Conservation (phyloP, 306 rosid genomes). For the Ammopiptanthus mongolicus region DNA sequence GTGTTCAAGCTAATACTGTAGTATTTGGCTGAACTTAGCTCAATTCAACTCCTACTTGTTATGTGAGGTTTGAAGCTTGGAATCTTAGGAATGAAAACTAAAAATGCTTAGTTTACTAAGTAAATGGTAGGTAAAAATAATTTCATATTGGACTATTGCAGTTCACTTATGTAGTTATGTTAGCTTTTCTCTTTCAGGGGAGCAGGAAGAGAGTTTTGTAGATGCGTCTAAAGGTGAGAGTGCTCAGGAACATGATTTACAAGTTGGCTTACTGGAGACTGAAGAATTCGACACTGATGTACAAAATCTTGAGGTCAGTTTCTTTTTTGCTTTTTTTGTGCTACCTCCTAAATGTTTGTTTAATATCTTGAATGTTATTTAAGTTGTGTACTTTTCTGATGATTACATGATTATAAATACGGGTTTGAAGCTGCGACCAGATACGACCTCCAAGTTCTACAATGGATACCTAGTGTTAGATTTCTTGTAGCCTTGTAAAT, state of each 20-base stretch:
- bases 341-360: not conserved
- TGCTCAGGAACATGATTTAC: slow-evolving; percentile 41
- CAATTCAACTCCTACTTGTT: not conserved
- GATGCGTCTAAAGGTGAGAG: slow-evolving; percentile 47
- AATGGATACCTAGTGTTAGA: not conserved
- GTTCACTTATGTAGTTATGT: slow-evolving; percentile 20
- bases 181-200: slow-evolving; percentile 44
- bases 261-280: slow-evolving; percentile 35
- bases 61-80: slow-evolving; percentile 4
- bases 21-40: not conserved
- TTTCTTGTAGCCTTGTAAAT: not conserved
- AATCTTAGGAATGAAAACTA: slow-evolving; percentile 1
- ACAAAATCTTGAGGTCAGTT: slow-evolving; percentile 46
- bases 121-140: not conserved
- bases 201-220: slow-evolving; percentile 41
- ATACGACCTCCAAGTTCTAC: not conserved
- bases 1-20: not conserved
- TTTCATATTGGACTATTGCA: not conserved
- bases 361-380: slow-evolving; percentile 2
- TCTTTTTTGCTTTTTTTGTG: not conserved
- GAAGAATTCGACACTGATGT: slow-evolving; percentile 37
- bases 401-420: not conserved
- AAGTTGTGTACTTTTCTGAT: not conserved
- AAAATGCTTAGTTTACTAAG: not conserved
- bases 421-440: not conserved